Percentiles rank a stretch among this genome's conserved stretches.
These are phyloP conservation scores for Vigna nakashimae DNA, from an alignment of 306 rosid species.

Conservation along the genomic window DNA sequence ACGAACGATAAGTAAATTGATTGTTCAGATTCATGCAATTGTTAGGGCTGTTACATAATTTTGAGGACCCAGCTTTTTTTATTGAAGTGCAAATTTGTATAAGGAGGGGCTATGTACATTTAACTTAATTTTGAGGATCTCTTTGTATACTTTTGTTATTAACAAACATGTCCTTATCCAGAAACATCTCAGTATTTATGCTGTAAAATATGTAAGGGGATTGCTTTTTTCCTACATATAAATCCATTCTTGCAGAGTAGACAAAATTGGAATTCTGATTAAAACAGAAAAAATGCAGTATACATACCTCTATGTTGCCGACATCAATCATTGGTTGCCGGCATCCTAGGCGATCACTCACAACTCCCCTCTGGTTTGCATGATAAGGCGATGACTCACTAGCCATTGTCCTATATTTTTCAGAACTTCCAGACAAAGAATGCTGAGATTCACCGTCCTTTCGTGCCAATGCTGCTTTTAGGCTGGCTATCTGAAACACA, in stretches of 20 bases:
- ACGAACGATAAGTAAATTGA: background rate
- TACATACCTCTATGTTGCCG: slow-evolving; percentile 74
- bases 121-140: background rate
- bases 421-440: slow-evolving; percentile 67
- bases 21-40: background rate
- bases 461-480: slow-evolving; percentile 80
- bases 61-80: background rate
- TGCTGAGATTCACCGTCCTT: slow-evolving; percentile 66
- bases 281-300: background rate
- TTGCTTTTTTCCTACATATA: background rate
- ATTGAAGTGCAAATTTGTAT: background rate
- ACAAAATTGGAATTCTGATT: background rate
- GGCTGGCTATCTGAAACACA: slow-evolving; percentile 70
- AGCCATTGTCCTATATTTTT: slow-evolving; percentile 58
- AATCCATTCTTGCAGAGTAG: slow-evolving; percentile 17
- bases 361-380: slow-evolving; percentile 47
- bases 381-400: slow-evolving; percentile 67
- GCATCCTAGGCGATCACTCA: slow-evolving; percentile 51
- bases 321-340: slow-evolving; percentile 66
- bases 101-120: background rate
- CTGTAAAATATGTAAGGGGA: background rate
- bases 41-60: background rate
- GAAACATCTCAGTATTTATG: background rate
- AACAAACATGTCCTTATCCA: slow-evolving; percentile 1
- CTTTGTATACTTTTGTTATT: background rate